Conservation (phyloP, 139 green algal genomes). For the Micromonas pusilla region DNA sequence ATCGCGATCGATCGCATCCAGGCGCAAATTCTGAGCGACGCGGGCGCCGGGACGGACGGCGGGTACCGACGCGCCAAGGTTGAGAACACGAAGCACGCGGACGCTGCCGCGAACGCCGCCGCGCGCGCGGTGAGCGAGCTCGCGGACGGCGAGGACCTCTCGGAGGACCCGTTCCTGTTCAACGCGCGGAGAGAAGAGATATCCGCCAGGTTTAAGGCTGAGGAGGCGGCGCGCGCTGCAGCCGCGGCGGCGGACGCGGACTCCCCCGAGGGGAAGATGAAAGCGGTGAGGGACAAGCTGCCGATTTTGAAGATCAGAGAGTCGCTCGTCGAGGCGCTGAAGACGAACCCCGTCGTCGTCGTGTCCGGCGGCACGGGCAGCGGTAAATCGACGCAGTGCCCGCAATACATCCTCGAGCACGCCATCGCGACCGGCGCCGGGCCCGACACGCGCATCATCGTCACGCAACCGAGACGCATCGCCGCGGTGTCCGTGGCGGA, state of each 20-base stretch:
- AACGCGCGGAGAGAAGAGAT: not conserved
- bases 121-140: not conserved
- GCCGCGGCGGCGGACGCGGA: not conserved
- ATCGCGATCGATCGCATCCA: not conserved
- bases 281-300: not conserved
- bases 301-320: constrained; percentile 14
- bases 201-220: not conserved
- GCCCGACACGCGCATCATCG: constrained; percentile 70
- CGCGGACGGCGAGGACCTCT: not conserved
- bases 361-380: constrained; percentile 59
- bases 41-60: not conserved
- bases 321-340: constrained; percentile 43
- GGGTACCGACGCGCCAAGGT: not conserved
- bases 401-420: constrained; percentile 92
- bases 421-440: constrained; percentile 45
- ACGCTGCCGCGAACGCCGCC: not conserved
- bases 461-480: constrained; percentile 74
- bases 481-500: constrained; percentile 57
- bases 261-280: constrained; percentile 3
- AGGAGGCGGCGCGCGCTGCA: not conserved
- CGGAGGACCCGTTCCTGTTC: not conserved
- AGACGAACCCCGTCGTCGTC: constrained; percentile 45
- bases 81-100: not conserved
- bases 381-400: constrained; percentile 71
- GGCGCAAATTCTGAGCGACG: not conserved